phyloP scores from a whole-genome alignment of 2,329 filamentous ascomycete species.

The Byssothecium circinans region DNA sequence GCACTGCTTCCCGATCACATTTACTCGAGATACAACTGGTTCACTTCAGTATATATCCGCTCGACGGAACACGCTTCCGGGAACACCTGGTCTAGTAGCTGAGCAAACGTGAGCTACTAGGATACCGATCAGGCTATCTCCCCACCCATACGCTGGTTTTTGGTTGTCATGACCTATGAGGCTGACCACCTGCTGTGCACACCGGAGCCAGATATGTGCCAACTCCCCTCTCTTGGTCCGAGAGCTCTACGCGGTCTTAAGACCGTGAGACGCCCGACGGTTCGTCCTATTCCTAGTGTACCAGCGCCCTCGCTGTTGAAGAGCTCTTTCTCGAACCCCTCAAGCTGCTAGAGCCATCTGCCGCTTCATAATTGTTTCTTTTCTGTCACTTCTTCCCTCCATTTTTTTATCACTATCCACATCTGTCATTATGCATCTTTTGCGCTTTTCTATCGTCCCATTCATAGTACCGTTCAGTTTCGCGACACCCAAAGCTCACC shows the following conservation, averaged over 20 bases:
- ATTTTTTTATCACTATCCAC: conserved; percentile 26
- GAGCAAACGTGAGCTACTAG: neutral
- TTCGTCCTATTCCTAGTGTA: neutral
- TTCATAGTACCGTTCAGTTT: conserved; percentile 17
- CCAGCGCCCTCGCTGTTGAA: neutral
- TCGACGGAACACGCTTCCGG: conserved; percentile 1
- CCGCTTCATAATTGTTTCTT: neutral
- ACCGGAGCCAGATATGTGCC: conserved; percentile 28
- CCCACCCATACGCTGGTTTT: conserved; percentile 18
- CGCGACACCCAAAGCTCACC: conserved; percentile 28
- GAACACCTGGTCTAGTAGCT: conserved; percentile 9
- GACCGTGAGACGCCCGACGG: conserved; percentile 16
- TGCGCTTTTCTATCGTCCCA: conserved; percentile 3
- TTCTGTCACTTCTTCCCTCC: conserved; percentile 1
- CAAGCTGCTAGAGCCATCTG: neutral
- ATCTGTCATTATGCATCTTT: conserved; percentile 12
- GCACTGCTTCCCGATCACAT: conserved; percentile 21
- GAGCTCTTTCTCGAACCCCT: neutral
- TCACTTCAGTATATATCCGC: neutral
- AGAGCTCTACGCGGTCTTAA: conserved; percentile 27
- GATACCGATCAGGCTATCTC: conserved; percentile 1
- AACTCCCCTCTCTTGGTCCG: conserved; percentile 23
- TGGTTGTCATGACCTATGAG: conserved; percentile 34
- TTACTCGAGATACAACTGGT: conserved; percentile 9
- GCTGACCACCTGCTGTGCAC: conserved; percentile 30